Percentiles rank a stretch among this genome's conserved stretches.
These are phyloP conservation scores for Cercospora citrullina DNA, from an alignment of 2,329 filamentous ascomycete genomes.

Conservation along the genomic window DNA sequence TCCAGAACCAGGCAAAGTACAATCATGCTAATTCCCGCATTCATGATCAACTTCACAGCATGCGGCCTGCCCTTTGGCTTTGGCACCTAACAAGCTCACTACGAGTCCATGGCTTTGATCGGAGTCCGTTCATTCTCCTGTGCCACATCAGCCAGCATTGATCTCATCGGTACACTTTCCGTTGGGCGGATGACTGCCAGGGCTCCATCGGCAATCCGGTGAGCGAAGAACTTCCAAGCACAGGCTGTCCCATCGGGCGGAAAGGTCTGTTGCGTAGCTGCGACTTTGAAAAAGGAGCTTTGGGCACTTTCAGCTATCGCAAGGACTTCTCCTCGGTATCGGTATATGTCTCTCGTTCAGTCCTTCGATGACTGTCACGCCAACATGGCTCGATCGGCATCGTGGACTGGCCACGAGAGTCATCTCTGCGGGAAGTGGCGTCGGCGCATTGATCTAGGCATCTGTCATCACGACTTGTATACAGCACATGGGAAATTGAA, in stretches of 20 bases:
- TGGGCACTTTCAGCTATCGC: not conserved
- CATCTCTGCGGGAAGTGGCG: not conserved
- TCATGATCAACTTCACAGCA: too few relatives aligned
- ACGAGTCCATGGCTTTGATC: too few relatives aligned
- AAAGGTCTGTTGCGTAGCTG: not conserved
- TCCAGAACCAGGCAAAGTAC: too few relatives aligned
- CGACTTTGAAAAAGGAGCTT: not conserved
- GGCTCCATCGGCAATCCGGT: not conserved
- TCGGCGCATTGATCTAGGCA: not conserved
- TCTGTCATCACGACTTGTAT: not conserved
- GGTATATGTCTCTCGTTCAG: not conserved
- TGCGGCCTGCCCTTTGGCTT: too few relatives aligned
- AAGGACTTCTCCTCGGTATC: not conserved
- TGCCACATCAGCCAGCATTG: too few relatives aligned
- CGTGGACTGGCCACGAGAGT: not conserved
- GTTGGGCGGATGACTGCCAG: not conserved
- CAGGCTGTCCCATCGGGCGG: not conserved
- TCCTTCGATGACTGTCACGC: not conserved
- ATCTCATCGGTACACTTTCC: not conserved
- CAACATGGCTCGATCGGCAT: not conserved
- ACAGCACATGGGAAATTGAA: not conserved
- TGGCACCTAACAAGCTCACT: too few relatives aligned
- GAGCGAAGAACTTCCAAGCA: not conserved
- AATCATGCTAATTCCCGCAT: too few relatives aligned
- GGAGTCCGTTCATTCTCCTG: too few relatives aligned